These are phyloP conservation scores for Lentinula lateritia DNA, from an alignment of 768 basidiomycete genomes.

Conservation along the genomic window DNA sequence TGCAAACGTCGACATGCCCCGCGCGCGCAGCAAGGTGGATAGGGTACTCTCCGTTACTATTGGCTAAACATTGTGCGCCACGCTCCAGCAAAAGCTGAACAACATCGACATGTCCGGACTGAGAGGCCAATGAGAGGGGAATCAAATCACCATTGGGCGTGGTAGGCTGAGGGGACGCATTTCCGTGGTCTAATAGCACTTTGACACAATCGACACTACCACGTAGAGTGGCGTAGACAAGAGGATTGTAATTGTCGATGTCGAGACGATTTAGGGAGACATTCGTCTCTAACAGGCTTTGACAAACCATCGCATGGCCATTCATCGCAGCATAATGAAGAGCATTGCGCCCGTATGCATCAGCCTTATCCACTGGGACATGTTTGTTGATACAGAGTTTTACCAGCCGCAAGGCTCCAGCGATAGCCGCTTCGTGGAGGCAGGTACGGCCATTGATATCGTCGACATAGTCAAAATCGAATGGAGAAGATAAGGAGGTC, in stretches of 20 bases:
- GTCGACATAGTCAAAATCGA: slow-evolving; percentile 90
- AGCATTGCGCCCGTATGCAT: slow-evolving; percentile 89
- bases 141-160: slow-evolving; percentile 62
- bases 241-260: slow-evolving; percentile 91
- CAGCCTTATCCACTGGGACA: slow-evolving; percentile 66
- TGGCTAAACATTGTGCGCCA: slow-evolving; percentile 75
- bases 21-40: slow-evolving; percentile 93
- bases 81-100: slow-evolving; percentile 70
- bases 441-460: slow-evolving; percentile 96
- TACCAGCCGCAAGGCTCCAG: slow-evolving; percentile 74
- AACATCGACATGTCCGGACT: slow-evolving; percentile 82
- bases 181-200: slow-evolving; percentile 72
- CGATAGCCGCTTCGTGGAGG: slow-evolving; percentile 89
- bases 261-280: slow-evolving; percentile 70
- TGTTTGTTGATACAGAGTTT: slow-evolving; percentile 72
- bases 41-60: slow-evolving; percentile 95
- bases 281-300: slow-evolving; percentile 63
- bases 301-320: slow-evolving; percentile 74
- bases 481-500: slow-evolving; percentile 55
- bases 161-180: slow-evolving; percentile 56
- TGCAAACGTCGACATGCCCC: slow-evolving; percentile 85
- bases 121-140: slow-evolving; percentile 87
- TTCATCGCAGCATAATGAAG: slow-evolving; percentile 96
- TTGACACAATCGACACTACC: slow-evolving; percentile 81
- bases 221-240: slow-evolving; percentile 87